Evolutionary conservation across 768 basidiomycete species (phyloP).

Genomic region (Tephrocybe sp.): DNA sequence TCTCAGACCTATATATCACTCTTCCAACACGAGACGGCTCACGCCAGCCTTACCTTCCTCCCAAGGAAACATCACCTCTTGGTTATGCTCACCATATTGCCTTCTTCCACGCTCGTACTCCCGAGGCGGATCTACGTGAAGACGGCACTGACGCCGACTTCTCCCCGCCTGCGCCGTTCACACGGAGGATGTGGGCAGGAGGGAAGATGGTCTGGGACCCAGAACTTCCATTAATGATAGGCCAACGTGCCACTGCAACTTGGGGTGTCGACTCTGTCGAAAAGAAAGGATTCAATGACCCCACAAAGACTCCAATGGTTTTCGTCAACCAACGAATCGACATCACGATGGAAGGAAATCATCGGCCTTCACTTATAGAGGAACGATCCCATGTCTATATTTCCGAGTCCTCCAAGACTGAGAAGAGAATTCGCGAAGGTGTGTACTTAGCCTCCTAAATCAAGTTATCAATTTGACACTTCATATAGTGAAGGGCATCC

Average conservation of each 20-base stretch:
- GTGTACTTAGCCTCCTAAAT: slow-evolving; percentile 9
- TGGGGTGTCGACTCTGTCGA: slow-evolving; percentile 50
- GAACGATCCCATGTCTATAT: slow-evolving; percentile 73
- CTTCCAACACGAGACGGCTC: slow-evolving; percentile 73
- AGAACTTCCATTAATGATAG: slow-evolving; percentile 48
- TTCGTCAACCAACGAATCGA: slow-evolving; percentile 71
- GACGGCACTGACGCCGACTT: slow-evolving; percentile 77
- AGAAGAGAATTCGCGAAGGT: slow-evolving; percentile 46
- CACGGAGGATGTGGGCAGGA: slow-evolving; percentile 81
- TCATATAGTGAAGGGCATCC: slow-evolving; percentile 49
- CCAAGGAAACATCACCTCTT: slow-evolving; percentile 41
- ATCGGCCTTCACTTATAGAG: slow-evolving; percentile 53
- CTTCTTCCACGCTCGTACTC: slow-evolving; percentile 70
- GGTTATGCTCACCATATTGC: slow-evolving; percentile 69
- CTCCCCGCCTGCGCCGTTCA: slow-evolving; percentile 72
- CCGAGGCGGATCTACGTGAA: slow-evolving; percentile 54
- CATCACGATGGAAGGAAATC: slow-evolving; percentile 42
- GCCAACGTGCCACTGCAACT: slow-evolving; percentile 47
- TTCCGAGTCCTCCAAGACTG: slow-evolving; percentile 23
- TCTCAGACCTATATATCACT: slow-evolving; percentile 66
- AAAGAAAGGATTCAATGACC: slow-evolving; percentile 63
- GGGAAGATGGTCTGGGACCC: slow-evolving; percentile 66
- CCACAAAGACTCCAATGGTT: slow-evolving; percentile 61
- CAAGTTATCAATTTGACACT: not conserved
- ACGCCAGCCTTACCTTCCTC: slow-evolving; percentile 39